phyloP scores from a whole-genome alignment of 228 moss, liverwort and hornwort genomes.

The Sphagnum magellanicum region DNA sequence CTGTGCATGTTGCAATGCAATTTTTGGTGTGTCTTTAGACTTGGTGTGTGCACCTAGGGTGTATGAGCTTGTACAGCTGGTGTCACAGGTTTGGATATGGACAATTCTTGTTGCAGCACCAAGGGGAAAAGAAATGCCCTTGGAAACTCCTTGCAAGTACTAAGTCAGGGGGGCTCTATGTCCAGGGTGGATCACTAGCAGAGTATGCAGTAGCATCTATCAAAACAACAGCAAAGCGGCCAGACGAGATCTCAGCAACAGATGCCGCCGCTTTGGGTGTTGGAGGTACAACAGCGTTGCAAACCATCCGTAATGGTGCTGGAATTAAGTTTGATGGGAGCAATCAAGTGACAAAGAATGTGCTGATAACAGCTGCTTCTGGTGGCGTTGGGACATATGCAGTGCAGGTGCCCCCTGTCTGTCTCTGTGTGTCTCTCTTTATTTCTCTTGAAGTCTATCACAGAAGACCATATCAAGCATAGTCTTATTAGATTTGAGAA shows the following conservation, averaged over 20 bases:
- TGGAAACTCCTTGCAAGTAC: not conserved
- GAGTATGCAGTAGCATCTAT: slow-evolving; percentile 40
- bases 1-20: no score
- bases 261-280: slow-evolving; percentile 34
- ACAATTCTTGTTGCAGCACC: no score
- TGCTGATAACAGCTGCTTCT: slow-evolving; percentile 56
- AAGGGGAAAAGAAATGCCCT: no score
- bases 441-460: not conserved
- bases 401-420: slow-evolving; percentile 30
- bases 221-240: slow-evolving; percentile 23
- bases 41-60: no score
- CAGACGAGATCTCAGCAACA: slow-evolving; percentile 31
- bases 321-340: slow-evolving; percentile 47
- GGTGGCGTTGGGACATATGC: slow-evolving; percentile 58
- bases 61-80: no score
- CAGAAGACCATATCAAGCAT: not conserved
- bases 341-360: slow-evolving; percentile 15
- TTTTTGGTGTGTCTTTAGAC: no score
- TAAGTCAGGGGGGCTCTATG: not conserved
- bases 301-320: slow-evolving; percentile 34
- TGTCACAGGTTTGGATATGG: no score
- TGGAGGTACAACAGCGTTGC: slow-evolving; percentile 34
- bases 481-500: not conserved
- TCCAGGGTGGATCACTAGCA: slow-evolving; percentile 24
- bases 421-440: not conserved